Percentiles rank a stretch among this genome's conserved stretches.
phyloP scores from a whole-genome alignment of 306 rosid species.

The Pyrus betulifolia region DNA sequence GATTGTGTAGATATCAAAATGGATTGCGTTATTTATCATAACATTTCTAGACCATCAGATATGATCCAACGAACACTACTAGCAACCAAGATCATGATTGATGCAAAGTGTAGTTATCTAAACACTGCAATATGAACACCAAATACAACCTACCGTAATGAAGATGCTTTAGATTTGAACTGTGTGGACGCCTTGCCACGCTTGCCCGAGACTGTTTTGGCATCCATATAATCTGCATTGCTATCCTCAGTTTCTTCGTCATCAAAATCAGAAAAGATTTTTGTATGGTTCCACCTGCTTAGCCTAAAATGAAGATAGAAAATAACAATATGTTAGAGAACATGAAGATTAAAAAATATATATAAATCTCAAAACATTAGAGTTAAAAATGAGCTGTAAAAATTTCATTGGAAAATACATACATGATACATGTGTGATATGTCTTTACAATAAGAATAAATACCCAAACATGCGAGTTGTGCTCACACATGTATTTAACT shows the following conservation, averaged over 20 bases:
- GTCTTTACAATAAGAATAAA: background rate
- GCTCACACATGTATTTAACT: background rate
- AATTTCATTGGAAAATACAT: background rate
- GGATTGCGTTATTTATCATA: background rate
- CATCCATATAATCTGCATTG: slow-evolving; percentile 39
- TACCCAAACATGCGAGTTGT: background rate
- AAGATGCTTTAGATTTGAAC: slow-evolving; percentile 59
- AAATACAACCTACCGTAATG: slow-evolving; percentile 42
- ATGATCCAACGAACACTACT: background rate
- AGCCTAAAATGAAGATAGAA: slow-evolving; percentile 36
- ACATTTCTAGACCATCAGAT: background rate
- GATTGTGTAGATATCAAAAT: no score
- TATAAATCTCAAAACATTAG: background rate
- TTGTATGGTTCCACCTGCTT: slow-evolving; percentile 79
- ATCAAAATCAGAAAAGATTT: slow-evolving; percentile 64
- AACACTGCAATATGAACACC: background rate
- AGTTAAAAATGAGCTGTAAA: background rate
- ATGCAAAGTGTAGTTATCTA: background rate
- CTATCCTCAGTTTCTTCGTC: slow-evolving; percentile 49
- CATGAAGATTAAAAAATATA: background rate
- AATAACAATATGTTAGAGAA: background rate
- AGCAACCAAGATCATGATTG: background rate
- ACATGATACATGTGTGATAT: background rate
- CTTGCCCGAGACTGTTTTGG: slow-evolving; percentile 25
- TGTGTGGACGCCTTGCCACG: slow-evolving; percentile 34